Evolutionary conservation across 2,329 filamentous ascomycete species (phyloP).

Genomic region (Zalaria obscura): DNA sequence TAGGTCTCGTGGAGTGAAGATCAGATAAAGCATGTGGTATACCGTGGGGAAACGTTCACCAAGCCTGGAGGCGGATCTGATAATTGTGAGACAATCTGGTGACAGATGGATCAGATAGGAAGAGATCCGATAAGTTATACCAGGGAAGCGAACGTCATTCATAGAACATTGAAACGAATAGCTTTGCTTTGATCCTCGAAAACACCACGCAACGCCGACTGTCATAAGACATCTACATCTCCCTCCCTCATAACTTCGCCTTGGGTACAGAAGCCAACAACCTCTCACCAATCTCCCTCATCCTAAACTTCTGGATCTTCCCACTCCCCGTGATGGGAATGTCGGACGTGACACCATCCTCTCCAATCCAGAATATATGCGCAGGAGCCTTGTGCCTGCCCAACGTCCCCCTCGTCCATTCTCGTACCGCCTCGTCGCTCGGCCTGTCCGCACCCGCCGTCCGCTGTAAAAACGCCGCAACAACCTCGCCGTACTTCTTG

Average conservation of each 20-base stretch:
- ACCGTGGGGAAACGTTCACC: too few relatives aligned
- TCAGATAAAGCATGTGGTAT: too few relatives aligned
- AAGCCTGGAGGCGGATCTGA: too few relatives aligned
- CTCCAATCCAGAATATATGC: constrained; percentile 64
- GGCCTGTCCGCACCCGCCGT: constrained; percentile 13
- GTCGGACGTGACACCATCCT: constrained; percentile 19
- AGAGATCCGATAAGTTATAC: too few relatives aligned
- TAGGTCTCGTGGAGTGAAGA: too few relatives aligned
- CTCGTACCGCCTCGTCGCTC: constrained; percentile 18
- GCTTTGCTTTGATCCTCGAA: too few relatives aligned
- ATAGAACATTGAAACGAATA: too few relatives aligned
- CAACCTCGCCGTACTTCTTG: constrained; percentile 16
- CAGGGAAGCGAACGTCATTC: too few relatives aligned
- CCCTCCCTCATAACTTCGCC: constrained; percentile 1
- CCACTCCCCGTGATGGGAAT: constrained; percentile 29
- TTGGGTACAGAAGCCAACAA: constrained; percentile 3
- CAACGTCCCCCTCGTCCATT: constrained; percentile 22
- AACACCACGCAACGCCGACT: too few relatives aligned
- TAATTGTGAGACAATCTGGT: too few relatives aligned
- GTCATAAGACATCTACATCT: background rate
- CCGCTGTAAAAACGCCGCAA: constrained; percentile 20
- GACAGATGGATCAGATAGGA: too few relatives aligned
- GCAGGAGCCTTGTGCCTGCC: constrained; percentile 42
- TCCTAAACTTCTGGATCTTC: constrained; percentile 30
- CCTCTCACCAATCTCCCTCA: constrained; percentile 10